Evolutionary conservation across 768 basidiomycete genomes (phyloP), one percentile per base, ranked within the genome.

Genomic region (Sarcodon aspratus): DNA sequence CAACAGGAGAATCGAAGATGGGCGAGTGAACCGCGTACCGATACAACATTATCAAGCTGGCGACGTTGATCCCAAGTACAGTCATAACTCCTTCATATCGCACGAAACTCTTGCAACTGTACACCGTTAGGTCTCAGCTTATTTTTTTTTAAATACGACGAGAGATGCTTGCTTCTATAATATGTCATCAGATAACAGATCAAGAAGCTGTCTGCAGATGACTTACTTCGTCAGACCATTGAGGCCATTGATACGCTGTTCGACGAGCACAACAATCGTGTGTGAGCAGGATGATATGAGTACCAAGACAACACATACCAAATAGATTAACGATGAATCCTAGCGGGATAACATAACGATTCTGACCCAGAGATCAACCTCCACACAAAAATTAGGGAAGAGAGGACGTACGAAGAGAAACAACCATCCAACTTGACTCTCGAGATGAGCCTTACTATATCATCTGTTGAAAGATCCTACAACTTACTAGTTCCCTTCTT

Each of bases 261-360:
- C 37, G 40, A 15, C 36, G 13, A 50, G 33, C 42, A 27, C 9
- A 12, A 9, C 33, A 51, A 15, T 10, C 1, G 32, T 44, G 55
- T 27, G 2, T 3, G 36, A 10, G 13, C 40, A 8, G 17, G 40
- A 13, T 13, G 13, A 13, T 13, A 27, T 15, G 40, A 9, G 13
- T 6, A 8, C 2, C 21, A 27, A 27, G 21, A 27, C 3, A 27
- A 27, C 21, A 48, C 55, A 12, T 18, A 63, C 62, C 64, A 31
- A 50, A 61, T 0, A 80, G 55, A 50, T 81, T 80, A 40, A 81
- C 58, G n/a, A 80, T 71, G 57, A 83, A 82, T 1, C 75, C 77
- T 2, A 82, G 61, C 0, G 80, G 80, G 0, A 76, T 80, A n/a
- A 82, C 61, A 54, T 83, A 83, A 21, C 80, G 74, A 54, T 82